phyloP scores from a whole-genome alignment of 176 grass and related monocot genomes.

The Otatea glauca region DNA sequence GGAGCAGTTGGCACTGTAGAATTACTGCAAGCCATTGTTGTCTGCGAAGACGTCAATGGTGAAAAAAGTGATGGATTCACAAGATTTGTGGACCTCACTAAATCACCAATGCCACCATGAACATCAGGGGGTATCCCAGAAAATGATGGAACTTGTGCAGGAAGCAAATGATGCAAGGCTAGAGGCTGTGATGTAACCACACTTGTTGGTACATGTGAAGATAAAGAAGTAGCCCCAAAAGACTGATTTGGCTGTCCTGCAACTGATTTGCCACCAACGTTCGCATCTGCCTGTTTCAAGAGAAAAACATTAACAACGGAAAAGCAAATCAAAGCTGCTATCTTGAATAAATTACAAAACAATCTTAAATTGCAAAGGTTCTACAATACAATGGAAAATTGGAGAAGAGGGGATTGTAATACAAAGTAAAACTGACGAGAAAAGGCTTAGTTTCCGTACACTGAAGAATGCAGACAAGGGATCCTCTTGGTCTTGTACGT shows the following conservation, averaged over 20 bases:
- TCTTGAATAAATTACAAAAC: conserved; percentile 26
- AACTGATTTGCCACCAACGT: conserved; percentile 25
- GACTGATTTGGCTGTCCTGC: conserved; percentile 35
- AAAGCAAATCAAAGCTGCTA: neutral
- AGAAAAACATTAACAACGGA: conserved; percentile 27
- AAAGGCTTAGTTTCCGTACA: conserved; percentile 37
- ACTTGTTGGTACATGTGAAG: conserved; percentile 37
- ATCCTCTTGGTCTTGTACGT: conserved; percentile 47
- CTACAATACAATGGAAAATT: neutral
- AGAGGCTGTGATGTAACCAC: conserved; percentile 12
- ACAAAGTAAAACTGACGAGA: neutral
- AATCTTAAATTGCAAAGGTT: conserved; percentile 1
- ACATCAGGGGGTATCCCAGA: conserved; percentile 35
- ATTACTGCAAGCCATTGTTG: conserved; percentile 38
- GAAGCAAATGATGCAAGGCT: conserved; percentile 41
- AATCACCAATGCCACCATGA: conserved; percentile 39
- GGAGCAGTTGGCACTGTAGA: conserved; percentile 46
- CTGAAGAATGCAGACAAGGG: conserved; percentile 54
- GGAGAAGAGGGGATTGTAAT: neutral
- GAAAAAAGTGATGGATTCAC: conserved; percentile 69
- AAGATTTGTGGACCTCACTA: conserved; percentile 32
- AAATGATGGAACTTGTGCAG: conserved; percentile 35
- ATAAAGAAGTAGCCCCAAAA: conserved; percentile 32
- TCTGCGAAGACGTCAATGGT: conserved; percentile 41
- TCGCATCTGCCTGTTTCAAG: conserved; percentile 49